These are phyloP conservation scores for Pleurotus djamor DNA, from an alignment of 768 basidiomycete species.

Conservation along the genomic window DNA sequence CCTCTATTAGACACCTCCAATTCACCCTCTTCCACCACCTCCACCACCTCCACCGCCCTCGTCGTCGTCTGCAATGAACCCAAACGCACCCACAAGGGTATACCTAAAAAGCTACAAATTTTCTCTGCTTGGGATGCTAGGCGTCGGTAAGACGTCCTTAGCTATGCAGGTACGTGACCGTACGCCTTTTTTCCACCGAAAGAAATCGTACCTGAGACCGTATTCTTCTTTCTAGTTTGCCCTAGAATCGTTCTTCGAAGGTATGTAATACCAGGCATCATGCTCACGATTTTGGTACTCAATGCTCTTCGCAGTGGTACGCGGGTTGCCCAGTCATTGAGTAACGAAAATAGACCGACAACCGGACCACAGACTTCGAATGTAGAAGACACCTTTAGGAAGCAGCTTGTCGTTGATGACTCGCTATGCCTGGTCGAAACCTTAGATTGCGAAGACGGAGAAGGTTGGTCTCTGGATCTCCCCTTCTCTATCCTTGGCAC, in stretches of 20 bases:
- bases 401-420: constrained; percentile 4
- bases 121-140: constrained; percentile 21
- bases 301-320: constrained; percentile 2
- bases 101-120: constrained; percentile 17
- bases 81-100: not conserved
- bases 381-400: constrained; percentile 4
- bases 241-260: not conserved
- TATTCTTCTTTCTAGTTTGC: not conserved
- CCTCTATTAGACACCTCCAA: not conserved
- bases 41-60: not conserved
- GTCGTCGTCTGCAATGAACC: not conserved
- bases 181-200: not conserved
- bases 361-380: not conserved
- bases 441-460: constrained; percentile 6
- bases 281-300: not conserved
- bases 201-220: not conserved
- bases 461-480: not conserved
- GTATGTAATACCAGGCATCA: not conserved
- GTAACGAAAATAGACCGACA: too few relatives aligned
- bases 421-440: constrained; percentile 2
- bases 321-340: not conserved
- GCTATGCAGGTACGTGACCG: constrained; percentile 18
- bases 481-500: not conserved
- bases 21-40: not conserved
- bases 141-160: constrained; percentile 27